Percentiles rank a stretch among this genome's conserved stretches.
Evolutionary conservation across 768 basidiomycete genomes (phyloP).

Genomic region (Amylocystis lapponica): DNA sequence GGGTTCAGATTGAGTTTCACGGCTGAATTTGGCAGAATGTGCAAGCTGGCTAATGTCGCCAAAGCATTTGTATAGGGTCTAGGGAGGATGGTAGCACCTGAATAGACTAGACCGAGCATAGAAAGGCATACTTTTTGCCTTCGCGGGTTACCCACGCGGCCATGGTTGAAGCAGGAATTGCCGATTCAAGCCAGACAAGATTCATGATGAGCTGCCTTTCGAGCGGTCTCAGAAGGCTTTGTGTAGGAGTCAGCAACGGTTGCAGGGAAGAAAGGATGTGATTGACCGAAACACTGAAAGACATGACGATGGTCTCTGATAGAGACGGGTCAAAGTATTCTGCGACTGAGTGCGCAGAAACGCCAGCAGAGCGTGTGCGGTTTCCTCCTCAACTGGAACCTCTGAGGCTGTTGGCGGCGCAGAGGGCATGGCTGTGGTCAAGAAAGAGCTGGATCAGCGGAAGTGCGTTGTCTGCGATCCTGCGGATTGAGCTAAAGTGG

Average conservation of each 20-base stretch:
- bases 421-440: conserved; percentile 12
- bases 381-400: conserved; percentile 1
- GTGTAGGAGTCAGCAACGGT: neutral
- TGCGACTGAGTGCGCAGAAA: conserved; percentile 82
- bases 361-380: conserved; percentile 63
- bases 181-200: conserved; percentile 80
- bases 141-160: conserved; percentile 72
- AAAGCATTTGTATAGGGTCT: conserved; percentile 74
- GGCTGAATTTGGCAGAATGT: conserved; percentile 58
- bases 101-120: neutral
- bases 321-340: conserved; percentile 70
- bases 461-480: neutral
- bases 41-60: conserved; percentile 53
- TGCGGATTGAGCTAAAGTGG: conserved; percentile 5
- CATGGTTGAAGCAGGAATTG: conserved; percentile 64
- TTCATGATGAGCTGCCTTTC: conserved; percentile 87
- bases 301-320: conserved; percentile 82
- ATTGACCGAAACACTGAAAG: conserved; percentile 82
- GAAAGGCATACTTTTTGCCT: conserved; percentile 54
- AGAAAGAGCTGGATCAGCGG: neutral
- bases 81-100: conserved; percentile 1
- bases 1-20: conserved; percentile 65
- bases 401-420: conserved; percentile 7
- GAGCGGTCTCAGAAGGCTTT: conserved; percentile 67
- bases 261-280: conserved; percentile 1